Percentiles rank a stretch among this genome's conserved stretches.
Conservation (phyloP, 208 protist genomes). For the Trypanosoma grayi region DNA sequence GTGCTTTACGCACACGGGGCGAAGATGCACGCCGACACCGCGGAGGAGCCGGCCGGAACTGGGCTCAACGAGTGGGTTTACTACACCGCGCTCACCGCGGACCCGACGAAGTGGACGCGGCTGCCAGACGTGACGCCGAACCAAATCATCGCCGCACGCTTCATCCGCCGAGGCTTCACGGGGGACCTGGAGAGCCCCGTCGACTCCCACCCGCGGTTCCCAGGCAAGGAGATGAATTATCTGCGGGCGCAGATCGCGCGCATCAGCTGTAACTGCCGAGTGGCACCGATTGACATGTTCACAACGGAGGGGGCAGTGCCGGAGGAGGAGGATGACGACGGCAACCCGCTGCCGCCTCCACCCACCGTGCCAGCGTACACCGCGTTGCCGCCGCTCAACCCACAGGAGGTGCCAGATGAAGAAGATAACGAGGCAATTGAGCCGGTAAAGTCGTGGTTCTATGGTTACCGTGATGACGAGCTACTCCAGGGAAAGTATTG, state of each 20-base stretch:
- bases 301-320: conserved; percentile 79
- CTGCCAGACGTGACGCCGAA: conserved; percentile 92
- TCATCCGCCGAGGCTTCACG: conserved; percentile 88
- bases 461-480: conserved; percentile 84
- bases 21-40: conserved; percentile 33
- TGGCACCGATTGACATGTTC: conserved; percentile 84
- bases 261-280: conserved; percentile 85
- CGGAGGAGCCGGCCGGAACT: conserved; percentile 56
- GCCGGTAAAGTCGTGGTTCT: conserved; percentile 68
- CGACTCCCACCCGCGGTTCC: conserved; percentile 88
- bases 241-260: conserved; percentile 95
- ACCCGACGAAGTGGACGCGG: conserved; percentile 80
- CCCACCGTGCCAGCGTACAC: conserved; percentile 73
- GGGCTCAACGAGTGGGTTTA: conserved; percentile 90
- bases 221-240: conserved; percentile 91
- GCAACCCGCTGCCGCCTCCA: conserved; percentile 50
- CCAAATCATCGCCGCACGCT: conserved; percentile 81
- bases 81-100: conserved; percentile 73
- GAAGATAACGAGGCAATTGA: conserved; percentile 77
- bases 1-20: conserved; percentile 53
- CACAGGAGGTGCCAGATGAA: conserved; percentile 79
- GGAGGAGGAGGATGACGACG: conserved; percentile 86
- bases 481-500: conserved; percentile 88
- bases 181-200: conserved; percentile 89
- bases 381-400: conserved; percentile 71